Percentiles rank a stretch among this genome's conserved stretches.
Evolutionary conservation across 2,329 filamentous ascomycete genomes (phyloP).

Genomic region (Aulographum hederae): DNA sequence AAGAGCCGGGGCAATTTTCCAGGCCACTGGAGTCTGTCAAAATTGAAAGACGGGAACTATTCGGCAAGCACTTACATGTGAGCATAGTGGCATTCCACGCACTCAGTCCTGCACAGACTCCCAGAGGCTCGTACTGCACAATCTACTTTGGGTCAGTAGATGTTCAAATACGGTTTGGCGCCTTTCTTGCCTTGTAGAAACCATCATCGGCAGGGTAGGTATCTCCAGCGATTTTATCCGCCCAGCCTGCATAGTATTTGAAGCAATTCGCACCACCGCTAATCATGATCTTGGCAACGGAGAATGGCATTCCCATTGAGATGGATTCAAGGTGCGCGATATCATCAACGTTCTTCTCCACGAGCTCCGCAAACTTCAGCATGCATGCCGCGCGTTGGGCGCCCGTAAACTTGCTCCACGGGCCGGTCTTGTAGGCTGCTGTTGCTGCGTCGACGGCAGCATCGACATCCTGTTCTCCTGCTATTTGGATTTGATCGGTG

Average conservation of each 20-base stretch:
- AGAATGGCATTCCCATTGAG: slow-evolving; percentile 6
- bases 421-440: slow-evolving; percentile 1
- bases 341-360: slow-evolving; percentile 8
- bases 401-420: slow-evolving; percentile 1
- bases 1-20: slow-evolving; percentile 13
- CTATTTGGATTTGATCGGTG: neutral
- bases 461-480: slow-evolving; percentile 2
- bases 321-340: slow-evolving; percentile 7
- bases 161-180: too few species aligned
- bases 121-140: slow-evolving; percentile 13
- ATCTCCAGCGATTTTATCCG: slow-evolving; percentile 12
- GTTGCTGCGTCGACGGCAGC: slow-evolving; percentile 2
- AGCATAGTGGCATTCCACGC: slow-evolving; percentile 12
- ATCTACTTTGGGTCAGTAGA: slow-evolving; percentile 6
- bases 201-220: slow-evolving; percentile 11
- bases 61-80: neutral
- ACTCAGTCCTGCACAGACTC: slow-evolving; percentile 13
- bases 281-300: neutral
- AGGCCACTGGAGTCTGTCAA: slow-evolving; percentile 6
- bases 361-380: slow-evolving; percentile 10
- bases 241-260: slow-evolving; percentile 9
- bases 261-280: neutral
- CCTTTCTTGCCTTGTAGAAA: slow-evolving; percentile 6
- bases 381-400: slow-evolving; percentile 9
- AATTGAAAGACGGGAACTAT: neutral